Base-by-base conservation (phyloP, 1,284 basidiomycete genomes). In the Malassezia brasiliensis region DNA sequence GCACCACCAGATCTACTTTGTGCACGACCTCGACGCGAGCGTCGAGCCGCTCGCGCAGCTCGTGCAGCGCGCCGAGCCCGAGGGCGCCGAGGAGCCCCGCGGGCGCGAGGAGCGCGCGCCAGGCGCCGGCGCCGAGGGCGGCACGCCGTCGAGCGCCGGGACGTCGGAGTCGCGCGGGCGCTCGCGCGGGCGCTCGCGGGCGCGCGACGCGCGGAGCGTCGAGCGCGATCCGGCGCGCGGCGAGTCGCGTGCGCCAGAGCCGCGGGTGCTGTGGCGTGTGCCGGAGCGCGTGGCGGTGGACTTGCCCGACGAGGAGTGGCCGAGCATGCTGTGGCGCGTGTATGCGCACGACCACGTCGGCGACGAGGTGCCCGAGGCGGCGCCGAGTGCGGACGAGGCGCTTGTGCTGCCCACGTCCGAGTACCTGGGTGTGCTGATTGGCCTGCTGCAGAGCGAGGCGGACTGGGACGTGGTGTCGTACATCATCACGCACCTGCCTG, bases 391-490 rank as follows among this genome's bases (percentile, higher is more conserved):
- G 42, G 52, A 31, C 3, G 35, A 31, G 34, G 61, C 67, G 11
- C 54, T 64, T 5, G 63, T 66, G 9, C 78, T 98, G 1, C 87
- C 86, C 0, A 80, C 90, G 2, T 90, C 90, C 2, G 77, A 81
- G 41, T 93, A 94, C 66, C 79, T 96, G 11, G 76, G 76, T 4
- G 80, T 81, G 15, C 69, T 94, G 39, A 79, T 85, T 56, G 79
- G 79, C 2, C 81, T 96, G 52, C 76, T 98, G 42, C 81, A 85
- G 55, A 79, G 78, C 36, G 89, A 90, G 69, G 81, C 79, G 45
- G 88, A 87, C 61, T 98, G 94, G 93, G 94, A 98, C 65, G 79
- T 98, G 34, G 79, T 96, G 14, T 90, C 90, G 3, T 98, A 94
- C 69, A 79, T 93, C 5, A 79, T 99, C 2, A 88, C 87, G 69